phyloP scores from a whole-genome alignment of 1,139 yeast genomes.

The Trichomonascaceae sp. region DNA sequence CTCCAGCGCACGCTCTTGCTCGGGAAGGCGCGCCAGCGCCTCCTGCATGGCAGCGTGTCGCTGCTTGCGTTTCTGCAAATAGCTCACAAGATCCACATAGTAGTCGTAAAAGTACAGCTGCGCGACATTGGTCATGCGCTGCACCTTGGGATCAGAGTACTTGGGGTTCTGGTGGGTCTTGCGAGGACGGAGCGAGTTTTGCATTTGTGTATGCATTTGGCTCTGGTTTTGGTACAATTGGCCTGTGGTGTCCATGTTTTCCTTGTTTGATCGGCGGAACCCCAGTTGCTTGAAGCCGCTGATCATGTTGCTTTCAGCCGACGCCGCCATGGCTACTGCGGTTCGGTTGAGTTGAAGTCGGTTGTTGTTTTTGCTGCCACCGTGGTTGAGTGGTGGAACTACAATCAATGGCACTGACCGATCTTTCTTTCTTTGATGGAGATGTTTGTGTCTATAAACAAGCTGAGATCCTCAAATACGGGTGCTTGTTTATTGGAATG shows the following conservation, averaged over 20 bases:
- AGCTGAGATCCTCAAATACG: no score
- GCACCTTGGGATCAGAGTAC: slow-evolving; percentile 50
- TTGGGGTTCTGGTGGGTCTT: background rate
- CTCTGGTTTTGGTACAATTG: background rate
- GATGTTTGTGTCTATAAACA: no score
- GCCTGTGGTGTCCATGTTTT: no score
- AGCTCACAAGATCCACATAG: slow-evolving; percentile 92
- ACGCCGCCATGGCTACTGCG: no score
- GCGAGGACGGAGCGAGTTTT: background rate
- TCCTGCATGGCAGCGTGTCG: slow-evolving; percentile 56
- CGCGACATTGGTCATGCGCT: slow-evolving; percentile 76
- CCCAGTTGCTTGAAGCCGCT: background rate
- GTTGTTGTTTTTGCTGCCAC: no score
- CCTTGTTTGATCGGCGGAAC: background rate
- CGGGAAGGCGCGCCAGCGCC: slow-evolving; percentile 37
- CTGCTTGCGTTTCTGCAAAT: slow-evolving; percentile 75
- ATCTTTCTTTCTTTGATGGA: no score
- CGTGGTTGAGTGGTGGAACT: no score
- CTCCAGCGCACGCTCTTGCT: slow-evolving; percentile 46
- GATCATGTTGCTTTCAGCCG: background rate
- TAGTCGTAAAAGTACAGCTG: slow-evolving; percentile 73
- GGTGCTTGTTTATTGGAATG: no score
- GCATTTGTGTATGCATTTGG: background rate
- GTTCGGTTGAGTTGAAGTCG: no score
- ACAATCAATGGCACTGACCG: no score